These are phyloP conservation scores for Echeveria elegans DNA, from an alignment of 164 flowering plant species.

Conservation along the genomic window DNA sequence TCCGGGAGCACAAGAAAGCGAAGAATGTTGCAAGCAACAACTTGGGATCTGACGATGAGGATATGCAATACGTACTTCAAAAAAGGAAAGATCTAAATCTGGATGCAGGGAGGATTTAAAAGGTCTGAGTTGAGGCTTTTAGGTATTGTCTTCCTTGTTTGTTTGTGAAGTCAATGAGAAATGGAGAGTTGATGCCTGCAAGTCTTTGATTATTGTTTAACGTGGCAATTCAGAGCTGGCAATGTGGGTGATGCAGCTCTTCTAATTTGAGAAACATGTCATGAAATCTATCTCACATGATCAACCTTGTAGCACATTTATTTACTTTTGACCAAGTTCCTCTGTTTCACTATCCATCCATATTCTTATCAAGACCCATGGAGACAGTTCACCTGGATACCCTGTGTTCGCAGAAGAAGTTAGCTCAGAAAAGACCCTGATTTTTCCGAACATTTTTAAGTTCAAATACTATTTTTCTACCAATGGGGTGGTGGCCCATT, in stretches of 20 bases:
- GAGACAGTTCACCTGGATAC: background rate
- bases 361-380: background rate
- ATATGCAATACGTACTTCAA: background rate
- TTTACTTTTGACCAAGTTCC: background rate
- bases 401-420: background rate
- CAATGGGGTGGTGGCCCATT: too few species aligned
- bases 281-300: background rate
- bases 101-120: background rate
- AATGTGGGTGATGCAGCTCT: constrained; percentile 3
- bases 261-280: background rate
- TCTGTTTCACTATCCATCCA: background rate
- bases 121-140: background rate
- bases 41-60: background rate
- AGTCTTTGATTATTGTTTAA: constrained; percentile 1
- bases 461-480: too few species aligned
- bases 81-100: background rate
- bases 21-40: background rate
- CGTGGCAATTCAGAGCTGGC: background rate
- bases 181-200: constrained; percentile 5
- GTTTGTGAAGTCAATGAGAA: constrained; percentile 1
- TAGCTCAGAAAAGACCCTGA: background rate
- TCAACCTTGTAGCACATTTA: background rate
- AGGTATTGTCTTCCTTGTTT: background rate
- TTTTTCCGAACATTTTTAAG: too few species aligned
- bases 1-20: background rate